Percentiles rank a stretch among this genome's conserved stretches.
These are phyloP conservation scores for Olyra latifolia DNA, from an alignment of 176 grass and related monocot genomes.

Conservation along the genomic window DNA sequence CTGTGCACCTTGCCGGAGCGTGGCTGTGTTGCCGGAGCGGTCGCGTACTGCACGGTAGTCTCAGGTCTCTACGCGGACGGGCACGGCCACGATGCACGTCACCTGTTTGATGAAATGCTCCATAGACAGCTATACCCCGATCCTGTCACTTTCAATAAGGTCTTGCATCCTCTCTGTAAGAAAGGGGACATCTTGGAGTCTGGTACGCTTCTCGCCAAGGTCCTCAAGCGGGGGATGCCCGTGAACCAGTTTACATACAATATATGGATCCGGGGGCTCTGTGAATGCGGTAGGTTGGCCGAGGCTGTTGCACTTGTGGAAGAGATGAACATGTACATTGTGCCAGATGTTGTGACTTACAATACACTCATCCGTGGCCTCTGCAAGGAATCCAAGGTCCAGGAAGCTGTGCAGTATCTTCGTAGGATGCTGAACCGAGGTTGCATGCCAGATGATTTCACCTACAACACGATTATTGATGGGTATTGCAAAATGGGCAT, in stretches of 20 bases:
- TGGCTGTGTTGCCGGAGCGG: constrained; percentile 41
- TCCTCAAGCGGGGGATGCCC: constrained; percentile 63
- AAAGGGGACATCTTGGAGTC: constrained; percentile 66
- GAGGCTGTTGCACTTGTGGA: constrained; percentile 69
- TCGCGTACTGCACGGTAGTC: constrained; percentile 72
- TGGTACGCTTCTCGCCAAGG: constrained; percentile 60
- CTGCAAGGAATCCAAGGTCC: constrained; percentile 60
- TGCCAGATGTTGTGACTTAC: constrained; percentile 82
- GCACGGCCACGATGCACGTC: constrained; percentile 38
- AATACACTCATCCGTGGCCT: constrained; percentile 84
- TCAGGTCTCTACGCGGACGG: constrained; percentile 50
- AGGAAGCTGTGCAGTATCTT: constrained; percentile 64
- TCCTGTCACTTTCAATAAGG: constrained; percentile 71
- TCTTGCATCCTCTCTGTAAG: constrained; percentile 76
- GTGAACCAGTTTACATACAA: constrained; percentile 82
- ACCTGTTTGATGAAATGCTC: constrained; percentile 85
- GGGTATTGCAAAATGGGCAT: constrained; percentile 85
- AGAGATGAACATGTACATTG: constrained; percentile 43
- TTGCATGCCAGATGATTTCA: constrained; percentile 89
- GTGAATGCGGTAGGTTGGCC: constrained; percentile 49
- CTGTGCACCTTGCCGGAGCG: constrained; percentile 64
- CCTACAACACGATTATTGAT: constrained; percentile 89
- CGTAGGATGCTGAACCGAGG: constrained; percentile 78
- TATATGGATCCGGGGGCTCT: constrained; percentile 83
- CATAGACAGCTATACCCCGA: constrained; percentile 37